These are phyloP conservation scores for Paecilomyces formosus DNA, from an alignment of 2,329 filamentous ascomycete species.

Conservation along the genomic window DNA sequence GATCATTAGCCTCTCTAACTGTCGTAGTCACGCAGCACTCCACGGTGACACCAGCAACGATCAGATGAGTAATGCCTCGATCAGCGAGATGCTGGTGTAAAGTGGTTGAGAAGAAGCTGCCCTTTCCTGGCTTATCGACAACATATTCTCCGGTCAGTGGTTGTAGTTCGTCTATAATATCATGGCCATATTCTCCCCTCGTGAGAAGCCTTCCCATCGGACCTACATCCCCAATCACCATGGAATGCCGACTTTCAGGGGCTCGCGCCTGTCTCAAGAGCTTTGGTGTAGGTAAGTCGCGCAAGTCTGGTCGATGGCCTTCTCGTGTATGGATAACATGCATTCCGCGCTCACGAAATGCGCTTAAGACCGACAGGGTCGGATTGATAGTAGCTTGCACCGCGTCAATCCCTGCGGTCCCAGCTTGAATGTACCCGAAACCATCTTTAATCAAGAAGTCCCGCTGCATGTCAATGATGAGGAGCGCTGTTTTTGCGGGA, in stretches of 20 bases:
- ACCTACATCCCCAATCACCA: conserved; percentile 46
- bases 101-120: conserved; percentile 51
- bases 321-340: conserved; percentile 44
- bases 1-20: conserved; percentile 50
- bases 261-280: conserved; percentile 41
- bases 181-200: conserved; percentile 48
- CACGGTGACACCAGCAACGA: conserved; percentile 52
- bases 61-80: conserved; percentile 50
- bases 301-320: conserved; percentile 45
- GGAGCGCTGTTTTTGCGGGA: conserved; percentile 38
- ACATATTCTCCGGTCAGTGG: conserved; percentile 46
- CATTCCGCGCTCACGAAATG: conserved; percentile 36
- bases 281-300: conserved; percentile 47
- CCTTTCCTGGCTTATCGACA: conserved; percentile 54
- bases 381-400: conserved; percentile 22
- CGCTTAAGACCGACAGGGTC: conserved; percentile 35
- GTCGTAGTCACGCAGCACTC: conserved; percentile 54
- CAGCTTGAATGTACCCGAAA: conserved; percentile 46
- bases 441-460: conserved; percentile 45
- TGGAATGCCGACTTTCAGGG: conserved; percentile 36
- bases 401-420: conserved; percentile 21
- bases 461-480: conserved; percentile 48
- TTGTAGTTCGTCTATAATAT: conserved; percentile 47
- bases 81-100: conserved; percentile 48
- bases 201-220: conserved; percentile 48